These are phyloP conservation scores for Saccharomycopsis fodiens DNA, from an alignment of 805 yeast species.

Conservation along the genomic window DNA sequence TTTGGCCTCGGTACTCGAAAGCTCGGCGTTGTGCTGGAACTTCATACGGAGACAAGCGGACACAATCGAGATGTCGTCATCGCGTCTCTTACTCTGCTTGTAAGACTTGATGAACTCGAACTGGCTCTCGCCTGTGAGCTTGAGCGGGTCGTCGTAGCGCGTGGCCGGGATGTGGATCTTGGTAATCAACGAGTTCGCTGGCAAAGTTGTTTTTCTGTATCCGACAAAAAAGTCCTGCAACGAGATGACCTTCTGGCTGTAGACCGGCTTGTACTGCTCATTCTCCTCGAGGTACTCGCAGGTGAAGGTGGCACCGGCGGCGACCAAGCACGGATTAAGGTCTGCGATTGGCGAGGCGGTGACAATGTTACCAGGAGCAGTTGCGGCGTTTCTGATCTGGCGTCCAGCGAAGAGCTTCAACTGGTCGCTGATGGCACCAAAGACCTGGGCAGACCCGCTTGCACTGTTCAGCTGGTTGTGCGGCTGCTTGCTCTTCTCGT, in stretches of 20 bases:
- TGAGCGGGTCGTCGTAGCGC: slow-evolving; percentile 3
- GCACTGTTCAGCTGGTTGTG: slow-evolving; percentile 13
- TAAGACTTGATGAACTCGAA: slow-evolving; percentile 33
- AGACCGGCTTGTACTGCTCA: slow-evolving; percentile 21
- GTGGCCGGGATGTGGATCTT: slow-evolving; percentile 36
- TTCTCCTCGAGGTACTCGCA: slow-evolving; percentile 26
- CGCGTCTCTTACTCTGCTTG: slow-evolving; percentile 42
- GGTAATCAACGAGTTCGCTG: slow-evolving; percentile 30
- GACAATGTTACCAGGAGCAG: slow-evolving; percentile 42
- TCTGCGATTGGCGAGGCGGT: slow-evolving; percentile 45
- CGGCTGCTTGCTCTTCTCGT: slow-evolving; percentile 17
- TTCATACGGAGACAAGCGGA: slow-evolving; percentile 33
- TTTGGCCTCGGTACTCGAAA: not conserved
- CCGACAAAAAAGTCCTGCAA: slow-evolving; percentile 39
- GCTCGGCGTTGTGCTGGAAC: slow-evolving; percentile 22
- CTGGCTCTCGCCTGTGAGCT: slow-evolving; percentile 3
- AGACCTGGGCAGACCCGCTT: slow-evolving; percentile 29
- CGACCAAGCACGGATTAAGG: slow-evolving; percentile 38
- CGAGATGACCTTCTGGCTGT: slow-evolving; percentile 24
- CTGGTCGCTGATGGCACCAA: slow-evolving; percentile 32
- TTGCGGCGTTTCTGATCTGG: slow-evolving; percentile 42
- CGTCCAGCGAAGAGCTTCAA: slow-evolving; percentile 41
- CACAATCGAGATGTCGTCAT: slow-evolving; percentile 44
- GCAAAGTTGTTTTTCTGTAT: slow-evolving; percentile 34
- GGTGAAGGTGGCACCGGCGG: slow-evolving; percentile 33